Evolutionary conservation across 768 basidiomycete genomes (phyloP), one percentile per base, ranked within the genome.

Genomic region (Suillus occidentalis): DNA sequence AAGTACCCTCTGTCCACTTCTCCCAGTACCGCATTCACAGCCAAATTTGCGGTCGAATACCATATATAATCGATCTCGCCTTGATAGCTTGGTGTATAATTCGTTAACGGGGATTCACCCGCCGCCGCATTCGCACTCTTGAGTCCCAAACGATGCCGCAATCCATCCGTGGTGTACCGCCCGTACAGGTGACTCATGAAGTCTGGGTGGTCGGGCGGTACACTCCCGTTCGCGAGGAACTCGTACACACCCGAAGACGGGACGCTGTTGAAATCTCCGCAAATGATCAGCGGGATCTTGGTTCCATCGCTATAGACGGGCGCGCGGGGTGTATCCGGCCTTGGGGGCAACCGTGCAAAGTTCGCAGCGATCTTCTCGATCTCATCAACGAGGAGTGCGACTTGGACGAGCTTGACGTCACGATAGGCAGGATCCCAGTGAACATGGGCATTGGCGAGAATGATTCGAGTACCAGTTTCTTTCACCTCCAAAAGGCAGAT

Each of bases 341-440:
- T 82, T 1, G 90, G 85, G 10, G 97, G 95, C 53, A 95, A 87
- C 71, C 85, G 88, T 43, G 95, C 89, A 75, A 98, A 98, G 71
- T 85, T 87, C 62, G 86, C 83, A 1, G 90, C 90, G 61, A 94
- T 88, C 84, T 95, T 97, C 80, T 95, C 92, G 25, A 97, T 79
- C 76, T 98, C 96, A 65, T 98, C 97, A 65, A 97, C 81, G 57
- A 99, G 81, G 67, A 99, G 83, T 5, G 94, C 96, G n/a, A 85
- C 86, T 74, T 99, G 97, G 7, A 99, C 95, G 68, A 99, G 87
- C 80, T 99, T 99, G 80, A 99, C 97, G 75, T 99, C 97, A 60
- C 93, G 82, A 80, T 87, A 97, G 59, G 86, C 85, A 14, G 91
- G 93, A 75, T 98, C 92, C 97, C 97, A 99, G 70, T 90, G 87